Evolutionary conservation across 495 filamentous ascomycete genomes (phyloP), one percentile per base, ranked within the genome.

Genomic region (Darksidea phi): DNA sequence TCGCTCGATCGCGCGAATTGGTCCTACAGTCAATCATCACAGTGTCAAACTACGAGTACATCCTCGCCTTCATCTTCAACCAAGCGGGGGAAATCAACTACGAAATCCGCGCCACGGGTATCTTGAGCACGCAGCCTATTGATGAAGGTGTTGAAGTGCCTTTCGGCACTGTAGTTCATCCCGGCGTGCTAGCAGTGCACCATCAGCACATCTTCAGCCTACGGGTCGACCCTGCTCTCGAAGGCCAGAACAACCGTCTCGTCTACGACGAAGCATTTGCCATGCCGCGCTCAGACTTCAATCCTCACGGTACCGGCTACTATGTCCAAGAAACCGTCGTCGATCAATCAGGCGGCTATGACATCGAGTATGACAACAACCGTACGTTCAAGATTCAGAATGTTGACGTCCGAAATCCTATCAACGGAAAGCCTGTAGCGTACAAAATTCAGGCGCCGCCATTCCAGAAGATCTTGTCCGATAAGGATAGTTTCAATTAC

Each of bases 201-300:
- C 91, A 96, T 64, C 91, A 96, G 67, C 91, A 96, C 74, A 88
- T 95, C 72, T 94, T 96, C 75, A 90, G 87, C 1, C 83, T 95
- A 1, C 87, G 91, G 13, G 79, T 96, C 15, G 91, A 96, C 71
- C 91, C 91, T 6, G 82, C 83, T 42, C 79, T 95, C 54, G 90
- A 89, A 59, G 92, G 90, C 1, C 83, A 83, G 63, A 75, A 79
- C 45, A 91, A 91, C 69, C 80, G 84, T 2, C 70, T 90, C 26
- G 84, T 85, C 43, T 86, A 84, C 68, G 86, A 90, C 54, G 88
- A 91, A 68, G 83, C 86, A 7, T 80, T 88, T 49, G 76, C 88
- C 0, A 84, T 91, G 75, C 87, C 88, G 17, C 82, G 88, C 48
- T 83, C 83, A 11, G 80, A 85, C 70, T 85, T 86, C 63, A 96